These are phyloP conservation scores for Coemansia nantahalensis DNA, from an alignment of 192 early-diverging fungal species.

Conservation along the genomic window DNA sequence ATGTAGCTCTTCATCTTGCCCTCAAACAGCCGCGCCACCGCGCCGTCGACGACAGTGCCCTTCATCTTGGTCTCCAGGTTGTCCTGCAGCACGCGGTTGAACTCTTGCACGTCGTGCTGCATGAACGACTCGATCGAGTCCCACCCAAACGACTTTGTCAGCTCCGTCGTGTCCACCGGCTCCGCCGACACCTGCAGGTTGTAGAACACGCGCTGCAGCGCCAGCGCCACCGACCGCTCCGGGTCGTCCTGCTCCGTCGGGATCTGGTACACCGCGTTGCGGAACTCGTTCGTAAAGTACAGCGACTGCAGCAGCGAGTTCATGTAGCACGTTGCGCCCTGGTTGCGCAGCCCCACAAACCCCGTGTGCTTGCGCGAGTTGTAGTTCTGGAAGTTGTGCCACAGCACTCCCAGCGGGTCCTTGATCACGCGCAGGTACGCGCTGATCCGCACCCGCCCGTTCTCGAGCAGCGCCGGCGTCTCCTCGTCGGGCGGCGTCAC, in stretches of 20 bases:
- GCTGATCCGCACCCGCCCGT: conserved; percentile 63
- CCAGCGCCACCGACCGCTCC: conserved; percentile 80
- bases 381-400: conserved; percentile 94
- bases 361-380: conserved; percentile 90
- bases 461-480: conserved; percentile 62
- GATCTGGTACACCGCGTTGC: conserved; percentile 89
- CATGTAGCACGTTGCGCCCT: conserved; percentile 99
- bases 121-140: conserved; percentile 90
- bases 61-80: conserved; percentile 98
- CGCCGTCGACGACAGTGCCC: conserved; percentile 90
- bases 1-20: conserved; percentile 98
- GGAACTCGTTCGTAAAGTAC: conserved; percentile 92
- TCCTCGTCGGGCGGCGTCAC: conserved; percentile 31
- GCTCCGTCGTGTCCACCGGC: conserved; percentile 88
- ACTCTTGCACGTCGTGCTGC: conserved; percentile 99
- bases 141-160: conserved; percentile 99
- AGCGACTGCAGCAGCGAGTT: conserved; percentile 96
- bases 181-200: conserved; percentile 70
- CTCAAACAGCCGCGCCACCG: conserved; percentile 87
- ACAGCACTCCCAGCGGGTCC: conserved; percentile 88
- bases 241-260: conserved; percentile 90
- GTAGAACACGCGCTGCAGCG: conserved; percentile 94
- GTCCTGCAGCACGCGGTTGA: conserved; percentile 95
- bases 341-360: conserved; percentile 92
- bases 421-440: conserved; percentile 74